A percentile compares a stretch with the other conserved stretches of the same genome.
phyloP scores from a whole-genome alignment of 495 filamentous ascomycete genomes.

The Penicillium lividum region DNA sequence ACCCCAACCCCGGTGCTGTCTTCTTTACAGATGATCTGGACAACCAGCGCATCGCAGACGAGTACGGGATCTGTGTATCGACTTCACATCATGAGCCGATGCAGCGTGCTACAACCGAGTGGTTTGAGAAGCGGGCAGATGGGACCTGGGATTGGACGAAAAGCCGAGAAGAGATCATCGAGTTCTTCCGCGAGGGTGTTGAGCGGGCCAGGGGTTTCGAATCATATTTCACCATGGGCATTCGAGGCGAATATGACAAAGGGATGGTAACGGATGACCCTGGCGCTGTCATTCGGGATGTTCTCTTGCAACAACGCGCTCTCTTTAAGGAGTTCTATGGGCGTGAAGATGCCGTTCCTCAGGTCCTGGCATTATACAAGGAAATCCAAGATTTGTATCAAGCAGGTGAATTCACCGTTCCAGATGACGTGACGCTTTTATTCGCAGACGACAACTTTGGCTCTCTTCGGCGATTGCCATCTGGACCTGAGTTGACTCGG shows the following conservation, averaged over 20 bases:
- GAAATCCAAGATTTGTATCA: slow-evolving; percentile 70
- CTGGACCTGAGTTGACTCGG: slow-evolving; percentile 59
- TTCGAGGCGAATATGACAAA: slow-evolving; percentile 70
- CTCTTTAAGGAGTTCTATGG: slow-evolving; percentile 54
- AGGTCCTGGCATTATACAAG: slow-evolving; percentile 74
- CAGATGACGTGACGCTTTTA: slow-evolving; percentile 71
- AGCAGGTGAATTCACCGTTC: slow-evolving; percentile 59
- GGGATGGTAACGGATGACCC: slow-evolving; percentile 58
- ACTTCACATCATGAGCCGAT: slow-evolving; percentile 76
- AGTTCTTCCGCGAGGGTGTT: slow-evolving; percentile 68
- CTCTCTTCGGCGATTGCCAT: slow-evolving; percentile 65
- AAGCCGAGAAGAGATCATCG: slow-evolving; percentile 63
- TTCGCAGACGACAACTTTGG: slow-evolving; percentile 81
- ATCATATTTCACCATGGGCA: slow-evolving; percentile 68
- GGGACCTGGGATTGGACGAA: slow-evolving; percentile 65
- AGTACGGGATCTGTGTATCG: slow-evolving; percentile 71
- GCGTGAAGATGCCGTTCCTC: slow-evolving; percentile 58
- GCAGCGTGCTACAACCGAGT: slow-evolving; percentile 69
- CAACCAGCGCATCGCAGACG: slow-evolving; percentile 68
- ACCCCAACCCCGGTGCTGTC: slow-evolving; percentile 50
- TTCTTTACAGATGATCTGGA: slow-evolving; percentile 69
- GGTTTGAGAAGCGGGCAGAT: slow-evolving; percentile 55
- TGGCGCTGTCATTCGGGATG: slow-evolving; percentile 58
- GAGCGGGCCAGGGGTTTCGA: slow-evolving; percentile 65
- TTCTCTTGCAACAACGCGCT: slow-evolving; percentile 59